phyloP scores from a whole-genome alignment of 164 flowering plant genomes.

The Sedum album region DNA sequence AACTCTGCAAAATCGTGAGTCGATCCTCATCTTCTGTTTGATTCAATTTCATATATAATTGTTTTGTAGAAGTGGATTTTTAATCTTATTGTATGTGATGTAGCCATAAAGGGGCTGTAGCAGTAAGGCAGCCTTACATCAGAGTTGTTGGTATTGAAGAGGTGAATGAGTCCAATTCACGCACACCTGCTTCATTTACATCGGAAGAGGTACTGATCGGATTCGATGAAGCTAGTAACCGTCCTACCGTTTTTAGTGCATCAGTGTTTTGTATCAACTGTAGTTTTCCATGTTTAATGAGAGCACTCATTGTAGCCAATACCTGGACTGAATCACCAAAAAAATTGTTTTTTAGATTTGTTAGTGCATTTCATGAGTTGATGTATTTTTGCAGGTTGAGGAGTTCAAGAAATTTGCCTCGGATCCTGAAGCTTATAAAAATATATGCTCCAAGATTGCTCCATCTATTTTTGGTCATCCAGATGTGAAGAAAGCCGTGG shows the following conservation, averaged over 20 bases:
- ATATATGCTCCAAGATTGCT: slow-evolving; percentile 83
- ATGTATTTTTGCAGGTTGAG: slow-evolving; percentile 43
- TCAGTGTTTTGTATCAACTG: neutral
- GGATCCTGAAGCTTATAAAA: slow-evolving; percentile 51
- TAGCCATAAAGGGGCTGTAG: slow-evolving; percentile 97
- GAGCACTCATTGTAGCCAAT: neutral
- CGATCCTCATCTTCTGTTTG: neutral
- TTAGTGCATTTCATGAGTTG: neutral
- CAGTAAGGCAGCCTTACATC: slow-evolving; percentile 94
- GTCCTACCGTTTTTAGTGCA: neutral
- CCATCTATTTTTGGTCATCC: slow-evolving; percentile 96
- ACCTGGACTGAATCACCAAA: neutral
- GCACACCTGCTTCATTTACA: slow-evolving; percentile 70
- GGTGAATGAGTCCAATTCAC: slow-evolving; percentile 59
- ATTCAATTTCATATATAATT: neutral
- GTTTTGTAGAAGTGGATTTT: too few species aligned
- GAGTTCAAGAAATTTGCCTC: slow-evolving; percentile 88
- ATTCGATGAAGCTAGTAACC: neutral
- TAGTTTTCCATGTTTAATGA: neutral
- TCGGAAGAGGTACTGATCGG: slow-evolving; percentile 55
- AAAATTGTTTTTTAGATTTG: neutral
- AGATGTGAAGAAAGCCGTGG: slow-evolving; percentile 93
- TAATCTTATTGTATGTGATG: slow-evolving; percentile 13
- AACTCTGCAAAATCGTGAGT: slow-evolving; percentile 64
- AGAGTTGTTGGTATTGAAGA: slow-evolving; percentile 95